Evolutionary conservation across 2,329 filamentous ascomycete species (phyloP).

Genomic region (Hypoxylon sp.): DNA sequence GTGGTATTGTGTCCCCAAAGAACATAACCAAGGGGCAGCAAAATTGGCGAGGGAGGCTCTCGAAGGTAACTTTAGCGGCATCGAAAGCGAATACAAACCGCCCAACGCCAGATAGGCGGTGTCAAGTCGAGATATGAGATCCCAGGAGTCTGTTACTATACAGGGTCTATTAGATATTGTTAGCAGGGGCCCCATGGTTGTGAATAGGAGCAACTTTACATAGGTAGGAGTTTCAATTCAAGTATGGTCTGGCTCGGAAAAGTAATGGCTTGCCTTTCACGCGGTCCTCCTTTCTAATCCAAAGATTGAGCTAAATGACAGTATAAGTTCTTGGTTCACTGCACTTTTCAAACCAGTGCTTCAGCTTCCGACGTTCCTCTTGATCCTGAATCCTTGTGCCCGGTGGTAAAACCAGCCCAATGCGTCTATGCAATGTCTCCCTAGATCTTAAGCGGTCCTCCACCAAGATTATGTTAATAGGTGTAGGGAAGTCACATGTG

Average conservation of each 20-base stretch:
- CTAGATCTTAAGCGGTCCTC: not conserved
- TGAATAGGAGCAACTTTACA: not conserved
- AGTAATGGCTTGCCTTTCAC: not conserved
- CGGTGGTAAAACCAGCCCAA: slow-evolving; percentile 9
- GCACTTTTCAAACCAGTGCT: slow-evolving; percentile 8
- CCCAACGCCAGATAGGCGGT: not conserved
- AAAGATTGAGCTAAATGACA: slow-evolving; percentile 1
- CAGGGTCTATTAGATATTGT: not conserved
- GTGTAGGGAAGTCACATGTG: slow-evolving; percentile 13
- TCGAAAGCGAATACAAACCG: not conserved
- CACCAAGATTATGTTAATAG: slow-evolving; percentile 8
- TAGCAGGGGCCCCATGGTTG: not conserved
- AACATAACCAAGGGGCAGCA: not conserved
- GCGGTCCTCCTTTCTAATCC: not conserved
- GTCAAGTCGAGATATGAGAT: not conserved
- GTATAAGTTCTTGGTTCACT: slow-evolving; percentile 5
- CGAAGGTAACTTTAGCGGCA: not conserved
- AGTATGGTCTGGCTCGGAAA: not conserved
- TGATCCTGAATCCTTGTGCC: slow-evolving; percentile 10
- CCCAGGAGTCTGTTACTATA: not conserved
- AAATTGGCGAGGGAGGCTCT: slow-evolving; percentile 8
- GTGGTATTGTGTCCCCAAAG: slow-evolving; percentile 13
- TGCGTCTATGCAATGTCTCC: not conserved
- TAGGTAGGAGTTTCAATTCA: not conserved
- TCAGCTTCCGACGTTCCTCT: slow-evolving; percentile 11